A percentile compares a stretch with the other conserved stretches of the same genome.
phyloP scores from a whole-genome alignment of 495 filamentous ascomycete species.

The Aspergillus nanangensis region DNA sequence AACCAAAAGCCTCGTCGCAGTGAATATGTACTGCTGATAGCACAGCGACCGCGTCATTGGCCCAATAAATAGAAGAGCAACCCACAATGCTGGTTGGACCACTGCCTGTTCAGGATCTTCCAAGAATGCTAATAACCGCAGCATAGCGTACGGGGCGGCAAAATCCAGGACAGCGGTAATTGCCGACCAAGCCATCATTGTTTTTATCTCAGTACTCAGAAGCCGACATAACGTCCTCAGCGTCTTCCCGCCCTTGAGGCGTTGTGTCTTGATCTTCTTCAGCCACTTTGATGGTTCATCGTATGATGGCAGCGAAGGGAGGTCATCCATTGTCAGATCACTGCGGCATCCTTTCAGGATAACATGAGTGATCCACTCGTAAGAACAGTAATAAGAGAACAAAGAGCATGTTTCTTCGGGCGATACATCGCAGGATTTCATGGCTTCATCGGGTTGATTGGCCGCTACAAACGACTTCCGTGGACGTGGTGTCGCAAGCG shows the following conservation, averaged over 20 bases:
- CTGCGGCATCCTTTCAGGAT: slow-evolving; percentile 37
- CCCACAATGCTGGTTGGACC: slow-evolving; percentile 39
- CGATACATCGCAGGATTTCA: slow-evolving; percentile 24
- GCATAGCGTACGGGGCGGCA: slow-evolving; percentile 40
- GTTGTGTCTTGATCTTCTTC: slow-evolving; percentile 29
- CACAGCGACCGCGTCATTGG: slow-evolving; percentile 35
- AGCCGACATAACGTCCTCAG: slow-evolving; percentile 35
- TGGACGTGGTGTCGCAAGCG: slow-evolving; percentile 16
- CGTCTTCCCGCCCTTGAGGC: slow-evolving; percentile 34
- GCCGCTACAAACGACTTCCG: slow-evolving; percentile 3
- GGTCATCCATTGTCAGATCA: slow-evolving; percentile 39
- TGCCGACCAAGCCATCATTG: slow-evolving; percentile 33
- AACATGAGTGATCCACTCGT: slow-evolving; percentile 45
- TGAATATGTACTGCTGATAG: slow-evolving; percentile 47
- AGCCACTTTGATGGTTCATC: slow-evolving; percentile 42
- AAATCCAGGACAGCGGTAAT: slow-evolving; percentile 31
- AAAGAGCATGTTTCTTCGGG: slow-evolving; percentile 47
- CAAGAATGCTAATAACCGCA: slow-evolving; percentile 33
- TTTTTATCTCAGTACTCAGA: slow-evolving; percentile 29
- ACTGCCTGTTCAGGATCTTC: slow-evolving; percentile 24
- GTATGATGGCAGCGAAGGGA: slow-evolving; percentile 46
- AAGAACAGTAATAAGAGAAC: slow-evolving; percentile 43
- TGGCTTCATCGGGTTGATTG: slow-evolving; percentile 4
- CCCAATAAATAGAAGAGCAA: slow-evolving; percentile 40
- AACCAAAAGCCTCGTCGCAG: slow-evolving; percentile 40